Evolutionary conservation across 75 land plant species (phyloP), one percentile per base, ranked within the genome.

Genomic region (Pinus taeda): DNA sequence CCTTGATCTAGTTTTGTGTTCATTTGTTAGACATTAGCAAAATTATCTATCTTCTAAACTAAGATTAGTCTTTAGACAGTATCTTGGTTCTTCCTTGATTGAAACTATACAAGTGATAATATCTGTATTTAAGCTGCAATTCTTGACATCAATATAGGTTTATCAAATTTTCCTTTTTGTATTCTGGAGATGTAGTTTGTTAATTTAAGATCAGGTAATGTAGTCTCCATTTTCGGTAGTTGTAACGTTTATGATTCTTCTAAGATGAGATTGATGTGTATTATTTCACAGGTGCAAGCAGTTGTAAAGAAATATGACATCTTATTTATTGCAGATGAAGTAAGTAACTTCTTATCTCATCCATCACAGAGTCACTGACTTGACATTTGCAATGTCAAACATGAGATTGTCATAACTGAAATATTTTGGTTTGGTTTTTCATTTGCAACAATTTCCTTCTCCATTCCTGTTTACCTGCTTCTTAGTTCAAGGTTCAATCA

Each of bases 281-380:
- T 30, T 56, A 70, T 74, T 42, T 60, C 81, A 74, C 91, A 97
- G 99, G 79, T 97, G 76, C 99, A 97, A 88, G 88, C 92, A 36
- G 83, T 97, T 26, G 78, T 95, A 65, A 95, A 93, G 77, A 95
- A 93, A 69, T 90, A 97, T 76, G 99, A 97, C 77, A 88, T 97
- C 74, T 96, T 97, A 33, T 86, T 97, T 53, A 95, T 97, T 80
- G 99, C 98, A 15, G 99, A 97, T 90, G 99, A 97, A 94, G 99
- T 92, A 79, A 57, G 55, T 15, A 26, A 18, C 67, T 57, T n/a
- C 57, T 22, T 70, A 26, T 4, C 49, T 73, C 36, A 15, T 65
- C 18, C 18, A 17, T 36, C 14, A 6, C 9, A 65, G 0, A 65
- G 14, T 65, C 42, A 30, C 36, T 36, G 42, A 17, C 39, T 65